A percentile compares a stretch with the other conserved stretches of the same genome.
phyloP scores from a whole-genome alignment of 2,329 filamentous ascomycete species.

The Fusarium virguliforme region DNA sequence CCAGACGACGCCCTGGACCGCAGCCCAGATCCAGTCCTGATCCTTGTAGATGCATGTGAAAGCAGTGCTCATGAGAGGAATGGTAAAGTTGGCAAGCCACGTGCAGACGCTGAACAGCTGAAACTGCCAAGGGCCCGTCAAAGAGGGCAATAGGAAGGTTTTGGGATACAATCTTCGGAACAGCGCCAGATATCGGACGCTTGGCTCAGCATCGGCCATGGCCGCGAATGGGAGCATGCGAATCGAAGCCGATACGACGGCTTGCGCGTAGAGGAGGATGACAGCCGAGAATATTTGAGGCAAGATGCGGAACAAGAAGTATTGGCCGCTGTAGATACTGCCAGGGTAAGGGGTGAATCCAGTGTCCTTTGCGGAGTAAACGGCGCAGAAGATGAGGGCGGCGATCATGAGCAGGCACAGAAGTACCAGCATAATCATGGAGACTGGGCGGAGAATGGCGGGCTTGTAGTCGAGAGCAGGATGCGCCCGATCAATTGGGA shows the following conservation, averaged over 20 bases:
- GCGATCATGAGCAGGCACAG: slow-evolving; percentile 80
- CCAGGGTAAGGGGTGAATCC: slow-evolving; percentile 79
- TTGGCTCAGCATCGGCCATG: slow-evolving; percentile 77
- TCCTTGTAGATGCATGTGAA: slow-evolving; percentile 77
- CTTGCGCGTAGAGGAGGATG: slow-evolving; percentile 83
- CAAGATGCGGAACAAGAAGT: slow-evolving; percentile 89
- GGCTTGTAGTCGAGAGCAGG: slow-evolving; percentile 79
- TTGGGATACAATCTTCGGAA: slow-evolving; percentile 79
- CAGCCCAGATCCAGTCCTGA: slow-evolving; percentile 82
- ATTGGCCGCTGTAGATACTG: slow-evolving; percentile 78
- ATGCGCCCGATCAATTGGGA: slow-evolving; percentile 58
- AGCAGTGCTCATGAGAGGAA: slow-evolving; percentile 84
- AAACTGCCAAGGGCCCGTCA: slow-evolving; percentile 76
- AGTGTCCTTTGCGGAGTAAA: slow-evolving; percentile 74
- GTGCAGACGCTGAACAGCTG: slow-evolving; percentile 77
- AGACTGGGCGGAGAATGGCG: slow-evolving; percentile 76
- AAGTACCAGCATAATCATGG: slow-evolving; percentile 73
- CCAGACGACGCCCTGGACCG: slow-evolving; percentile 85
- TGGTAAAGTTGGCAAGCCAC: slow-evolving; percentile 84
- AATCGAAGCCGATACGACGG: slow-evolving; percentile 80
- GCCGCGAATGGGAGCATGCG: slow-evolving; percentile 83
- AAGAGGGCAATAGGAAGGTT: slow-evolving; percentile 74
- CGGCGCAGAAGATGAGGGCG: slow-evolving; percentile 80
- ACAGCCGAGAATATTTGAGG: slow-evolving; percentile 82
- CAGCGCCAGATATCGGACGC: slow-evolving; percentile 74